Percentiles rank a stretch among this genome's conserved stretches.
These are phyloP conservation scores for Sechiopsis laciniata DNA, from an alignment of 306 rosid species.

Conservation along the genomic window DNA sequence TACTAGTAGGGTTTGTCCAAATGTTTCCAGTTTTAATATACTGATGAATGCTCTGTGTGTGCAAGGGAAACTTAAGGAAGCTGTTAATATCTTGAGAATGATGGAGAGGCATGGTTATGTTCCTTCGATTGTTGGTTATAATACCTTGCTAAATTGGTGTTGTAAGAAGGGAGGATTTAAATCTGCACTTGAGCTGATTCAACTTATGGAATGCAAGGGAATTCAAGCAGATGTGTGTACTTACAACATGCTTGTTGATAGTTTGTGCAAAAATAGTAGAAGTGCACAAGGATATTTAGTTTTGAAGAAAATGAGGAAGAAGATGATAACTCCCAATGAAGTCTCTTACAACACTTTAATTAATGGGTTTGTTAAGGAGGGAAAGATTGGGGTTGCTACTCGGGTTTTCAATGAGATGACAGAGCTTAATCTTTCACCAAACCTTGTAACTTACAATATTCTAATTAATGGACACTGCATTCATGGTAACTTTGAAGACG, in stretches of 20 bases:
- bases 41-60: conserved; percentile 51
- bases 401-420: conserved; percentile 59
- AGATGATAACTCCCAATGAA: conserved; percentile 49
- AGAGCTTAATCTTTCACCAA: conserved; percentile 42
- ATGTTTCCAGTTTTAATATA: conserved; percentile 60
- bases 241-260: conserved; percentile 59
- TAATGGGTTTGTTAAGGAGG: conserved; percentile 70
- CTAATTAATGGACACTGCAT: conserved; percentile 52
- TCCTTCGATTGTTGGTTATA: conserved; percentile 54
- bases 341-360: conserved; percentile 63
- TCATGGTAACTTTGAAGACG: conserved; percentile 39
- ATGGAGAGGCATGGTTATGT: conserved; percentile 56
- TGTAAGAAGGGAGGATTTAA: conserved; percentile 62
- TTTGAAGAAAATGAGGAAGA: conserved; percentile 65
- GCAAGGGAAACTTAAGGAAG: conserved; percentile 57
- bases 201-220: conserved; percentile 64
- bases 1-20: conserved; percentile 42
- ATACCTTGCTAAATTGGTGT: conserved; percentile 69
- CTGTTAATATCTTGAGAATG: conserved; percentile 43
- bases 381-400: conserved; percentile 59
- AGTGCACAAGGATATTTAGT: conserved; percentile 64
- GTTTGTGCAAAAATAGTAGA: conserved; percentile 55
- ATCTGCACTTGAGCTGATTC: conserved; percentile 51
- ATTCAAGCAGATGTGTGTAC: conserved; percentile 59
- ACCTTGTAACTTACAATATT: conserved; percentile 48